Evolutionary conservation across 2,329 filamentous ascomycete genomes (phyloP).

Genomic region (Lojkania enalia): DNA sequence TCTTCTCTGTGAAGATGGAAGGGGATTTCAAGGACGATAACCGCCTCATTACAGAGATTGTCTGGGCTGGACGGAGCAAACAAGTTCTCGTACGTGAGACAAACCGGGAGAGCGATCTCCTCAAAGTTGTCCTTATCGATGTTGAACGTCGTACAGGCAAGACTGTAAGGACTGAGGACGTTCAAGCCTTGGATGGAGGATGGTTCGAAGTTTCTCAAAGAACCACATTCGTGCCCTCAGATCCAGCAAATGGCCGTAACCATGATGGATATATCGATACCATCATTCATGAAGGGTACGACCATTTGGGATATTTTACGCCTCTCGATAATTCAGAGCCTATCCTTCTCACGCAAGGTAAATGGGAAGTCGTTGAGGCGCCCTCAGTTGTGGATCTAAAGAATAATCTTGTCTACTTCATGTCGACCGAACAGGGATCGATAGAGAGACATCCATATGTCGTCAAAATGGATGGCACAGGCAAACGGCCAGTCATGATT

Average conservation of each 20-base stretch:
- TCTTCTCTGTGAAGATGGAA: conserved; percentile 77
- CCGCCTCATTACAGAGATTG: conserved; percentile 86
- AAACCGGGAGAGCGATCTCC: conserved; percentile 89
- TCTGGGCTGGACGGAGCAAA: conserved; percentile 76
- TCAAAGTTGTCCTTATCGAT: conserved; percentile 86
- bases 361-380: conserved; percentile 89
- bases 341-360: conserved; percentile 79
- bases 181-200: conserved; percentile 85
- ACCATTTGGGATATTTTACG: conserved; percentile 91
- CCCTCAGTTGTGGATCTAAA: conserved; percentile 83
- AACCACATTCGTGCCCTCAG: conserved; percentile 83
- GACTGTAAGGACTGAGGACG: conserved; percentile 77
- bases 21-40: conserved; percentile 80
- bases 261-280: conserved; percentile 93
- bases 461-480: conserved; percentile 79
- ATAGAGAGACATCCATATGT: conserved; percentile 92
- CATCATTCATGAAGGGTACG: conserved; percentile 80
- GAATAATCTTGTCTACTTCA: conserved; percentile 88
- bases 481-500: conserved; percentile 73
- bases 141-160: conserved; percentile 72
- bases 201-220: conserved; percentile 95
- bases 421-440: conserved; percentile 81
- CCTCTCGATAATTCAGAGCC: conserved; percentile 84
- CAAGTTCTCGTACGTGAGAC: conserved; percentile 89
- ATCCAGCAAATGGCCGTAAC: conserved; percentile 72